phyloP scores from a whole-genome alignment of 306 rosid genomes.

The Inga oerstediana region DNA sequence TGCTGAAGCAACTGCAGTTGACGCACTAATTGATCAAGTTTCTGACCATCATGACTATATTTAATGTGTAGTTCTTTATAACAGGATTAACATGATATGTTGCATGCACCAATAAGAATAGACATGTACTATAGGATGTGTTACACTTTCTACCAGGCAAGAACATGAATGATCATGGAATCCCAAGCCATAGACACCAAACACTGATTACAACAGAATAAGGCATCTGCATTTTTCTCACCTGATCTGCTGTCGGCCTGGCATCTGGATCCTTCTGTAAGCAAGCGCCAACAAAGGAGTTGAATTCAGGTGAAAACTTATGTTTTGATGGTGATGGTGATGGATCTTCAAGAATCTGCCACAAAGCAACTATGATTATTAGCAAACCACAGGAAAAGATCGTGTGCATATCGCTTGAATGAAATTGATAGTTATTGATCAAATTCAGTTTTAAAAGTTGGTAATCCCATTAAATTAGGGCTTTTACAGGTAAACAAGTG shows the following conservation, averaged over 20 bases:
- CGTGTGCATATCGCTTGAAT: conserved; percentile 11
- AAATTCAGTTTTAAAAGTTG: conserved; percentile 5
- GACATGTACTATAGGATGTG: conserved; percentile 5
- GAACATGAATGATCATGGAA: conserved; percentile 17
- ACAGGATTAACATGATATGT: conserved; percentile 14
- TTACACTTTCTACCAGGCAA: conserved; percentile 8
- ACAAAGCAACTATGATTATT: conserved; percentile 33
- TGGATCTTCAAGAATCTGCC: conserved; percentile 93
- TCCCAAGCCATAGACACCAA: conserved; percentile 19
- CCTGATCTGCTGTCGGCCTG: conserved; percentile 97
- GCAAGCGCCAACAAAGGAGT: conserved; percentile 90
- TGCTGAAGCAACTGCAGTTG: conserved; percentile 80
- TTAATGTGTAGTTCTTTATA: conserved; percentile 2
- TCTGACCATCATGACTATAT: conserved; percentile 26
- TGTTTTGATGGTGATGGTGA: conserved; percentile 87
- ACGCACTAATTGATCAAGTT: conserved; percentile 35
- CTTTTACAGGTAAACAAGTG: not conserved
- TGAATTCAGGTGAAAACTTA: conserved; percentile 85
- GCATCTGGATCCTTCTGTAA: conserved; percentile 83
- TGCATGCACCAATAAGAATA: not conserved
- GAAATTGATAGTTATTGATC: conserved; percentile 17
- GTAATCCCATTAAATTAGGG: conserved; percentile 19
- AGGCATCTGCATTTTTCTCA: conserved; percentile 37
- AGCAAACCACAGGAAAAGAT: conserved; percentile 1
- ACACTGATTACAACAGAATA: conserved; percentile 22